phyloP scores from a whole-genome alignment of 352 stramenopile genomes.

The Plasmopara halstedii region DNA sequence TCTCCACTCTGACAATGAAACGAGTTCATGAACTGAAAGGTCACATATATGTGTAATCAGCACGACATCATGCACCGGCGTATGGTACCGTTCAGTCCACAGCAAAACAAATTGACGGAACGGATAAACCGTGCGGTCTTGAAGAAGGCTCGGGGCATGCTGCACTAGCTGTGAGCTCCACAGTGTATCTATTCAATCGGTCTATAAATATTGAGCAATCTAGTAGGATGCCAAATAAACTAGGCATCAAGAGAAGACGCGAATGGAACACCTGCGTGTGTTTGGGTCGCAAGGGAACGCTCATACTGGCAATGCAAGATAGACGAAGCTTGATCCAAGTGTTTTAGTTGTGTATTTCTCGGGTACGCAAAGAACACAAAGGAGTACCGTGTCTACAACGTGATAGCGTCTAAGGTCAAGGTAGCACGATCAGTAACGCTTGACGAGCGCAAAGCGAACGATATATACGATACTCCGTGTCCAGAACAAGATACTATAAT shows the following conservation, averaged over 20 bases:
- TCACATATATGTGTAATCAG: too few relatives aligned
- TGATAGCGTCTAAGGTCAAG: background rate
- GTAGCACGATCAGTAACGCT: background rate
- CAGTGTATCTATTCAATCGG: background rate
- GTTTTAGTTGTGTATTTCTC: background rate
- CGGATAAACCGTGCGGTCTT: background rate
- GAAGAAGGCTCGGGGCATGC: background rate
- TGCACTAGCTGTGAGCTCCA: background rate
- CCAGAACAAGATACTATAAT: background rate
- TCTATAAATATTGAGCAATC: background rate
- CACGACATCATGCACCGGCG: too few relatives aligned
- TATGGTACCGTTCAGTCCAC: background rate
- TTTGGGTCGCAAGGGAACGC: background rate
- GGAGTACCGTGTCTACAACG: background rate
- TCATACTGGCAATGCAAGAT: background rate
- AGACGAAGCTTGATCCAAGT: background rate
- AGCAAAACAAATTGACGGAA: background rate
- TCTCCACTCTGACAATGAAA: background rate
- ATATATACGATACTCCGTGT: background rate
- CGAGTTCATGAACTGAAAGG: background rate
- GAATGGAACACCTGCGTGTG: background rate
- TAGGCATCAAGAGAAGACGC: background rate
- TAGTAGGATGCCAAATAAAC: background rate
- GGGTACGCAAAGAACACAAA: background rate
- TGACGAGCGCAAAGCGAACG: background rate